phyloP scores from a whole-genome alignment of 169 alveolate genomes.

The Cryptosporidium tyzzeri region DNA sequence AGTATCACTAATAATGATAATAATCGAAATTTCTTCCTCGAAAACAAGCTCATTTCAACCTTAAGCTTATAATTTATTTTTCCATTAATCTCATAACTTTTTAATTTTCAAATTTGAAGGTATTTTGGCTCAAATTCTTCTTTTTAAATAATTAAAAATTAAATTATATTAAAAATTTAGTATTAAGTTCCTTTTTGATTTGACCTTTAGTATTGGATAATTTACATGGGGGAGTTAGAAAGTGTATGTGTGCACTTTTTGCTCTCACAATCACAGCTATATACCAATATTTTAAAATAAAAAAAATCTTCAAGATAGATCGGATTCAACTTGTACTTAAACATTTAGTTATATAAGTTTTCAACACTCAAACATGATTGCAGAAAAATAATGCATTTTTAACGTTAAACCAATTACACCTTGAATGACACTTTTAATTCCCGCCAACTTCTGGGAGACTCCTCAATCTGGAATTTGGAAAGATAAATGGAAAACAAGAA shows the following conservation, averaged over 20 bases:
- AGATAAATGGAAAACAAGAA: neutral
- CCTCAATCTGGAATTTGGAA: neutral
- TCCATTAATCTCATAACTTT: neutral
- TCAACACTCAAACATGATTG: neutral
- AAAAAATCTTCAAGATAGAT: neutral
- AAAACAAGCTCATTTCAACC: constrained; percentile 13
- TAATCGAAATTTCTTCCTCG: neutral
- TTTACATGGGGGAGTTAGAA: constrained; percentile 31
- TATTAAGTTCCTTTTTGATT: neutral
- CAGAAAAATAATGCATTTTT: no score
- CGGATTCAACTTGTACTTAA: neutral
- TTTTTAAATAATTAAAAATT: neutral
- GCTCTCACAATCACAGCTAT: constrained; percentile 8
- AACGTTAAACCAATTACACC: no score
- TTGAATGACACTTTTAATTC: neutral
- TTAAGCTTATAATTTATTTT: neutral
- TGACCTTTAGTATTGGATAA: neutral
- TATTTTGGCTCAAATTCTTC: neutral
- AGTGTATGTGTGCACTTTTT: constrained; percentile 58
- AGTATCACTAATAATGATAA: neutral
- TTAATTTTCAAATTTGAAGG: neutral
- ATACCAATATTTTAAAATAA: neutral
- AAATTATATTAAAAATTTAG: neutral
- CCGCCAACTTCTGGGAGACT: neutral
- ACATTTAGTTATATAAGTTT: no score